These are phyloP conservation scores for Galerina sulciceps DNA, from an alignment of 768 basidiomycete species.

Conservation along the genomic window DNA sequence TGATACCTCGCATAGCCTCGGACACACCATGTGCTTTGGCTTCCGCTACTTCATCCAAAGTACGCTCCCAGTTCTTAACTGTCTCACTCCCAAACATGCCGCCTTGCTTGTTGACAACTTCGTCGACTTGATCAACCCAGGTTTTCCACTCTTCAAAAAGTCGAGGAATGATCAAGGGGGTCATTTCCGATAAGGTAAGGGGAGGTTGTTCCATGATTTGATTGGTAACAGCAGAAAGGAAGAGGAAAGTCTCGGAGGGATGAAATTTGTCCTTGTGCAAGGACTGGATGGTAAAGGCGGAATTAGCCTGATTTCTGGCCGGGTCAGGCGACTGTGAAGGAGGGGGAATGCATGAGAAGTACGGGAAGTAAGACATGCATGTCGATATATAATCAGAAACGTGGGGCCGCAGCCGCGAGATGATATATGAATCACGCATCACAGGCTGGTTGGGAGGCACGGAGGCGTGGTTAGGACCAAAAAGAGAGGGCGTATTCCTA, in stretches of 20 bases:
- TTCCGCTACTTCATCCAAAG: slow-evolving; percentile 68
- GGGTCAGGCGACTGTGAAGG: slow-evolving; percentile 10
- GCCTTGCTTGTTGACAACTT: slow-evolving; percentile 69
- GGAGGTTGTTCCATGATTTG: slow-evolving; percentile 72
- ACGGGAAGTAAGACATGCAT: slow-evolving; percentile 82
- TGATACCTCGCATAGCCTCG: slow-evolving; percentile 40
- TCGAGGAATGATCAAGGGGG: slow-evolving; percentile 62
- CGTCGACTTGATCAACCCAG: slow-evolving; percentile 75
- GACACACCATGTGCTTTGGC: slow-evolving; percentile 44
- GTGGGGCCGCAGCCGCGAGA: slow-evolving; percentile 74
- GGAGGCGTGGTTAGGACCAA: slow-evolving; percentile 20
- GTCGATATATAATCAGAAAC: slow-evolving; percentile 78
- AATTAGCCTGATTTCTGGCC: slow-evolving; percentile 1
- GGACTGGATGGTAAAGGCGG: slow-evolving; percentile 40
- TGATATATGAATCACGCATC: slow-evolving; percentile 84
- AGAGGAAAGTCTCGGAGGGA: slow-evolving; percentile 74
- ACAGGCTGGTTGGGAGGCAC: slow-evolving; percentile 42
- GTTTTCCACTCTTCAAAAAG: slow-evolving; percentile 76
- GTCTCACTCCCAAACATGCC: slow-evolving; percentile 82
- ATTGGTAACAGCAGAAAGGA: slow-evolving; percentile 69
- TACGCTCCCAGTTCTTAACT: slow-evolving; percentile 70
- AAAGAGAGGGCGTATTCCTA: slow-evolving; percentile 14
- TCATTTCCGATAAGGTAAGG: slow-evolving; percentile 63
- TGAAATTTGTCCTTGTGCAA: slow-evolving; percentile 69
- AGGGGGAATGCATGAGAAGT: slow-evolving; percentile 66